Evolutionary conservation across 257 asterid genomes (phyloP).

Genomic region (Catharanthus roseus): DNA sequence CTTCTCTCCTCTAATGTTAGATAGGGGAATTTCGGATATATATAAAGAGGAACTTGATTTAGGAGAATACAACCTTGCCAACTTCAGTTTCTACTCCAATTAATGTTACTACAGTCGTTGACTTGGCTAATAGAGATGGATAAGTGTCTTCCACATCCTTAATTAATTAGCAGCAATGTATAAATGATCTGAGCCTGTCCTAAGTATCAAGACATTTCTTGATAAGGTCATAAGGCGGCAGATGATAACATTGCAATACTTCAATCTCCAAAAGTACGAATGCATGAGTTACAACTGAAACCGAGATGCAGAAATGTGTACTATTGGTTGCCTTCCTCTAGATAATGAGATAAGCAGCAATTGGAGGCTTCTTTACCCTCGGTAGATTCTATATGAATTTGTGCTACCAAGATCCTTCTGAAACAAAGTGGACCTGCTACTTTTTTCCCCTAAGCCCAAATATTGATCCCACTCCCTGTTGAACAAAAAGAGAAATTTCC

Average conservation of each 20-base stretch:
- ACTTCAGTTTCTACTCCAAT: slow-evolving; percentile 39
- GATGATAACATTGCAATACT: slow-evolving; percentile 73
- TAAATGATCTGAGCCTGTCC: slow-evolving; percentile 33
- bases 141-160: slow-evolving; percentile 60
- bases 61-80: slow-evolving; percentile 36
- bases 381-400: too few species aligned
- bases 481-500: too few species aligned
- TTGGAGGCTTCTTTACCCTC: too few species aligned
- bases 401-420: too few species aligned
- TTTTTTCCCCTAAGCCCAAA: too few species aligned
- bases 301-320: too few species aligned
- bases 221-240: slow-evolving; percentile 58
- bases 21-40: slow-evolving; percentile 62
- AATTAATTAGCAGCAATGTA: too few species aligned
- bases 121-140: slow-evolving; percentile 49
- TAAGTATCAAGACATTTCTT: slow-evolving; percentile 35
- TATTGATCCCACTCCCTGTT: too few species aligned
- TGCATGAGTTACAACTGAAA: too few species aligned
- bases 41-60: slow-evolving; percentile 49
- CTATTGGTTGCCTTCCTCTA: too few species aligned
- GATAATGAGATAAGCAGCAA: too few species aligned
- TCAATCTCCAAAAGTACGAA: slow-evolving; percentile 71
- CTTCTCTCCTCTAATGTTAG: slow-evolving; percentile 32
- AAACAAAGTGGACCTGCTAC: too few species aligned
- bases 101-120: slow-evolving; percentile 30